phyloP scores from a whole-genome alignment of 768 basidiomycete species.

The Termitomyces sp. region DNA sequence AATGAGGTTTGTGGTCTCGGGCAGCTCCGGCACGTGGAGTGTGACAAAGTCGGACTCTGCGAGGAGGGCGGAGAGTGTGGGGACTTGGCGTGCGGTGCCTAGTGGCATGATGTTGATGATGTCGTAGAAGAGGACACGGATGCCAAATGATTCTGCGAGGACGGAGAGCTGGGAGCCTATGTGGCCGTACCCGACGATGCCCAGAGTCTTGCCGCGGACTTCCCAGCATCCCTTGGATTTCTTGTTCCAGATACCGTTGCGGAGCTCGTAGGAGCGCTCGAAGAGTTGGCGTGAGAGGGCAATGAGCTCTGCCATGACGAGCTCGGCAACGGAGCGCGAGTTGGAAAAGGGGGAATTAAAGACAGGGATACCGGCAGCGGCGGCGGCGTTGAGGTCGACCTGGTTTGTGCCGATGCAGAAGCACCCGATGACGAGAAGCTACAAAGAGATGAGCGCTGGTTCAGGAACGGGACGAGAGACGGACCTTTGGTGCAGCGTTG shows the following conservation, averaged over 20 bases:
- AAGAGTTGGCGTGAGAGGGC: slow-evolving; percentile 91
- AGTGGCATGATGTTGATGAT: slow-evolving; percentile 97
- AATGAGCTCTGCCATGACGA: slow-evolving; percentile 92
- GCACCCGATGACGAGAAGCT: slow-evolving; percentile 96
- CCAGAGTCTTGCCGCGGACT: slow-evolving; percentile 93
- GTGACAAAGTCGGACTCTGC: slow-evolving; percentile 87
- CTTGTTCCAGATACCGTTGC: slow-evolving; percentile 95
- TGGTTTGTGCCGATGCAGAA: slow-evolving; percentile 99
- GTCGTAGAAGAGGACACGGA: slow-evolving; percentile 94
- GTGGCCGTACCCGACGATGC: slow-evolving; percentile 98
- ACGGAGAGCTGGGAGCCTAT: slow-evolving; percentile 97
- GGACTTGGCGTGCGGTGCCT: slow-evolving; percentile 88
- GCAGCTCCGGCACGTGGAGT: slow-evolving; percentile 93
- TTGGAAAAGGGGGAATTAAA: slow-evolving; percentile 99
- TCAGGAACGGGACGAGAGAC: slow-evolving; percentile 12
- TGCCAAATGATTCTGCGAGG: slow-evolving; percentile 92
- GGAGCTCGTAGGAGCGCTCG: slow-evolving; percentile 85
- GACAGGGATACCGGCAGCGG: slow-evolving; percentile 87
- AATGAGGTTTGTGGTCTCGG: slow-evolving; percentile 96
- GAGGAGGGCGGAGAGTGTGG: slow-evolving; percentile 70
- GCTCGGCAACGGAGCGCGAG: slow-evolving; percentile 97
- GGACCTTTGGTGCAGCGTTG: slow-evolving; percentile 79
- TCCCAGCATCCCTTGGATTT: slow-evolving; percentile 99
- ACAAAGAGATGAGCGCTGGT: not conserved
- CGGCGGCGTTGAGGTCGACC: slow-evolving; percentile 83